phyloP scores from a whole-genome alignment of 2,329 filamentous ascomycete genomes.

The Metarhizium brunneum region DNA sequence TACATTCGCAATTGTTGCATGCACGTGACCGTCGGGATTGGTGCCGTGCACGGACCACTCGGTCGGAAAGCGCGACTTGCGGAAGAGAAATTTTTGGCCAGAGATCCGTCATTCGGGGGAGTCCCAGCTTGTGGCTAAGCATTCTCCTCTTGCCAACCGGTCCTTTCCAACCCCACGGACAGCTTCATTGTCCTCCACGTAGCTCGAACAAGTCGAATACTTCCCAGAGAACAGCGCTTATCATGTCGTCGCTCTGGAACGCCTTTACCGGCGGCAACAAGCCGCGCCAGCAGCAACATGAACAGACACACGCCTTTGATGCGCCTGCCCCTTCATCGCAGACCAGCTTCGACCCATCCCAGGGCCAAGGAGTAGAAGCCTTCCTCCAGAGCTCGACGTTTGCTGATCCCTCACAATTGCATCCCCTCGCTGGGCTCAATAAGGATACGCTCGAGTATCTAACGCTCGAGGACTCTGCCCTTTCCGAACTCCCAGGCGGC shows the following conservation, averaged over 20 bases:
- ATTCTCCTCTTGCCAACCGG: slow-evolving; percentile 6
- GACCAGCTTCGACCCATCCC: slow-evolving; percentile 58
- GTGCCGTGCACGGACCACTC: slow-evolving; percentile 2
- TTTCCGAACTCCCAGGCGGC: slow-evolving; percentile 77
- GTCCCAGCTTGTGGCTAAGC: slow-evolving; percentile 10
- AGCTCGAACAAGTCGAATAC: neutral
- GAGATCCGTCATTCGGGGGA: neutral
- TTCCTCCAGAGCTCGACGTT: slow-evolving; percentile 72
- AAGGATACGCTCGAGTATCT: slow-evolving; percentile 92
- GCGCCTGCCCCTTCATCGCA: slow-evolving; percentile 43
- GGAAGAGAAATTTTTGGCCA: slow-evolving; percentile 8
- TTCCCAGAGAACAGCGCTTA: slow-evolving; percentile 6
- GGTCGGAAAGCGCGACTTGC: neutral
- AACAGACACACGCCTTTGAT: slow-evolving; percentile 18
- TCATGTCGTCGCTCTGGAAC: slow-evolving; percentile 52
- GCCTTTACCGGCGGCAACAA: slow-evolving; percentile 52
- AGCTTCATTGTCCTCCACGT: slow-evolving; percentile 4
- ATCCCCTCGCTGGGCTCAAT: slow-evolving; percentile 89
- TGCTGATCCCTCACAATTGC: slow-evolving; percentile 79
- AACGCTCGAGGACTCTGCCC: slow-evolving; percentile 80
- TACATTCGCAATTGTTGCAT: neutral
- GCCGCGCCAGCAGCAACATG: slow-evolving; percentile 30
- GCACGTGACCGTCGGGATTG: slow-evolving; percentile 4
- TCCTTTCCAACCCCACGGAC: slow-evolving; percentile 6
- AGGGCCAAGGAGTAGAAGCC: slow-evolving; percentile 71